A percentile compares a stretch with the other conserved stretches of the same genome.
These are phyloP conservation scores for Flueggea neowawraea DNA, from an alignment of 441 rosid species.

Conservation along the genomic window DNA sequence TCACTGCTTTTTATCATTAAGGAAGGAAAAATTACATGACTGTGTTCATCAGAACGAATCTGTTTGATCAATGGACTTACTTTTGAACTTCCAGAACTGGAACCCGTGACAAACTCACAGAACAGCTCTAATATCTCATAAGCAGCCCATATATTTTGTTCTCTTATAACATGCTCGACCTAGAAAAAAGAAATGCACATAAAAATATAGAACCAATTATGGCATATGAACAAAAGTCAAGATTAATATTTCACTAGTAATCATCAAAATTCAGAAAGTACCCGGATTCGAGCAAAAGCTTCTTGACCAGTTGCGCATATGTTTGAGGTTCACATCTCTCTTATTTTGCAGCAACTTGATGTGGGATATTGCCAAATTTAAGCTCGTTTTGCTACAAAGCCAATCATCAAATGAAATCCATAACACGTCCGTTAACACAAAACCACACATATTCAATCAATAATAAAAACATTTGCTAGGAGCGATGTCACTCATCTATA, in stretches of 20 bases:
- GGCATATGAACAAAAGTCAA: not conserved
- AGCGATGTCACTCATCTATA: not conserved
- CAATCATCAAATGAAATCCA: conserved; percentile 5
- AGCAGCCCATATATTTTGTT: conserved; percentile 76
- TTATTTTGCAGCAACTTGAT: conserved; percentile 86
- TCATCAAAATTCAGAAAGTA: conserved; percentile 12
- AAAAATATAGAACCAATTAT: not conserved
- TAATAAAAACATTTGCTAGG: not conserved
- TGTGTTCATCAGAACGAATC: no score
- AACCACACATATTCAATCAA: no score
- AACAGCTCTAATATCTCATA: conserved; percentile 82
- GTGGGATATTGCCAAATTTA: conserved; percentile 75
- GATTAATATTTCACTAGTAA: not conserved
- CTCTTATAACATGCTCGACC: conserved; percentile 95
- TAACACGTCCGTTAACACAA: no score
- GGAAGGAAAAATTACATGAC: no score
- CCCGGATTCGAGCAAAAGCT: conserved; percentile 92
- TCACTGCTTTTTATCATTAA: no score
- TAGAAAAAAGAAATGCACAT: conserved; percentile 18
- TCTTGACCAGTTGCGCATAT: conserved; percentile 95
- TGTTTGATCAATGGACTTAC: conserved; percentile 31
- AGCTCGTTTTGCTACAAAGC: conserved; percentile 72
- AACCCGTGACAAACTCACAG: conserved; percentile 83
- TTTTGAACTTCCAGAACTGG: conserved; percentile 76
- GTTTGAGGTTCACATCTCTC: conserved; percentile 87